Percentiles rank a stretch among this genome's conserved stretches.
Evolutionary conservation across 139 green algal species (phyloP).

Genomic region (Tetraselmis striata): DNA sequence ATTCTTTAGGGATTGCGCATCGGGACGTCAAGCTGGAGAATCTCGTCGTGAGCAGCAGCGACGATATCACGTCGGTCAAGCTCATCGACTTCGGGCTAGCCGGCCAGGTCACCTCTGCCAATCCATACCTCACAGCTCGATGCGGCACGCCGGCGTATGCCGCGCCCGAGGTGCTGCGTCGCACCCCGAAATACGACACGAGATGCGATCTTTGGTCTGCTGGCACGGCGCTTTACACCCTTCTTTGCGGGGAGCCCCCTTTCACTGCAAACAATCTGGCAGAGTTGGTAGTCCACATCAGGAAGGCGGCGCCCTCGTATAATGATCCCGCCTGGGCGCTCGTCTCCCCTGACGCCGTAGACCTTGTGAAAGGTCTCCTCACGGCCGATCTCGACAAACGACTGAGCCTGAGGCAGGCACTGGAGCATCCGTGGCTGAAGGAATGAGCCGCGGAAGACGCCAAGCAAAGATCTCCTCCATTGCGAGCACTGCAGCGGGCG

Average conservation of each 20-base stretch:
- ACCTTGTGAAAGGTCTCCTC: background rate
- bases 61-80: background rate
- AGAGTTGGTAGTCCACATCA: background rate
- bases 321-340: background rate
- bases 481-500: no score
- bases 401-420: background rate
- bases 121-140: background rate
- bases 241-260: background rate
- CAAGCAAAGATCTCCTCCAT: no score
- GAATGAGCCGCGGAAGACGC: no score
- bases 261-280: background rate
- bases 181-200: background rate
- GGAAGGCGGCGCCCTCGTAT: background rate
- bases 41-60: background rate
- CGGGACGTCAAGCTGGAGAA: background rate
- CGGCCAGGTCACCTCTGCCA: background rate
- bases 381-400: background rate
- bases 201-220: background rate
- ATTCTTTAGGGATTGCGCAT: background rate
- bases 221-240: background rate
- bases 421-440: background rate
- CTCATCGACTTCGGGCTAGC: background rate
- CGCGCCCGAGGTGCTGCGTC: background rate
- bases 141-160: background rate
- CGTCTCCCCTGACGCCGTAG: background rate